Evolutionary conservation across 75 land plant genomes (phyloP).

Genomic region (Selaginella tamariscina): DNA sequence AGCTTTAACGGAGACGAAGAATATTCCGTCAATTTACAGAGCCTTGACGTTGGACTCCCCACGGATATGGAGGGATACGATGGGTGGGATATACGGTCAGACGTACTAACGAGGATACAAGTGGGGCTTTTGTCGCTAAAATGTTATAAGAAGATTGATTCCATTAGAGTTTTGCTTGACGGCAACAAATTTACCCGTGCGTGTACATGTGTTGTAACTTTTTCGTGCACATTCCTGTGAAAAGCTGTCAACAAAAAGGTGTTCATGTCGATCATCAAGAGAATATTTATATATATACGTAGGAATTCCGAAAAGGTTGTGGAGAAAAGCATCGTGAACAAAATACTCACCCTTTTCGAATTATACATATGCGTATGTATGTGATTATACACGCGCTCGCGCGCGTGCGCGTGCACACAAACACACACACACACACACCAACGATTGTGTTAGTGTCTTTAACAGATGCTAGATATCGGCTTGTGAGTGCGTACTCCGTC

Average conservation of each 20-base stretch:
- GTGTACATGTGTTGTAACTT: too few species aligned
- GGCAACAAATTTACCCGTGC: not conserved
- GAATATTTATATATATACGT: too few species aligned
- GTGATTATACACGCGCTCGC: not conserved
- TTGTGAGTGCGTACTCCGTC: slow-evolving; percentile 60
- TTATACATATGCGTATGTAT: not conserved
- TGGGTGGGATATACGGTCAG: not conserved
- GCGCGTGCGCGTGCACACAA: not conserved
- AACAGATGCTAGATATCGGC: slow-evolving; percentile 48
- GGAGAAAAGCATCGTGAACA: slow-evolving; percentile 58
- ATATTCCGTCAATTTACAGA: too few species aligned
- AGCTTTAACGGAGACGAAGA: too few species aligned
- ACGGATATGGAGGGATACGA: not conserved
- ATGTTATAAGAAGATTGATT: not conserved
- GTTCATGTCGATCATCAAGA: too few species aligned
- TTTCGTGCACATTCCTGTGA: too few species aligned
- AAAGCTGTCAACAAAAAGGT: too few species aligned
- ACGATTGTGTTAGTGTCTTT: slow-evolving; percentile 15
- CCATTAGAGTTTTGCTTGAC: not conserved
- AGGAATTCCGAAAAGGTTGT: too few species aligned
- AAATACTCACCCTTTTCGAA: slow-evolving; percentile 54
- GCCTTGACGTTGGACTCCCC: not conserved
- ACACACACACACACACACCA: not conserved
- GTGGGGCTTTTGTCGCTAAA: not conserved
- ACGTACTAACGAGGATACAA: not conserved